phyloP scores from a whole-genome alignment of 768 basidiomycete genomes.

The Boletus bicolor region DNA sequence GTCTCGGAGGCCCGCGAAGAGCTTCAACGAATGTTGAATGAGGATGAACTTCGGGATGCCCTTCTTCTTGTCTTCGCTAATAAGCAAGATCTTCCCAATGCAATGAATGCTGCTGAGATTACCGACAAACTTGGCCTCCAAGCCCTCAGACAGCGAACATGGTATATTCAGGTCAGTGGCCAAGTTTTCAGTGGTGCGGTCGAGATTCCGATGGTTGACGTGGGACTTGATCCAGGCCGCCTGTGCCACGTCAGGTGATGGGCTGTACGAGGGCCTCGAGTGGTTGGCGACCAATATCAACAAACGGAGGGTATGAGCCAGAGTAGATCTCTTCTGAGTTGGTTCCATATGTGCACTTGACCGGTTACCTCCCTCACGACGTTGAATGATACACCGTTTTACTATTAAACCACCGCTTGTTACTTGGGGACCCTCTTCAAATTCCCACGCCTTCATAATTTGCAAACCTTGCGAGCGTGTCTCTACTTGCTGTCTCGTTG shows the following conservation, averaged over 20 bases:
- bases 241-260: slow-evolving; percentile 97
- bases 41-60: slow-evolving; percentile 98
- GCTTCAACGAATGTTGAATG: slow-evolving; percentile 98
- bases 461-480: slow-evolving; percentile 6
- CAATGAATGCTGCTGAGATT: slow-evolving; percentile 99
- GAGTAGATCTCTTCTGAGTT: slow-evolving; percentile 31
- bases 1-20: slow-evolving; percentile 98
- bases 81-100: slow-evolving; percentile 99
- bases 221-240: slow-evolving; percentile 62
- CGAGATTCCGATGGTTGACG: slow-evolving; percentile 10
- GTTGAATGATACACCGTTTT: slow-evolving; percentile 49
- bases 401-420: slow-evolving; percentile 36
- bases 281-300: slow-evolving; percentile 89
- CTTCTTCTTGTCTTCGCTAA: slow-evolving; percentile 99
- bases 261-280: slow-evolving; percentile 97
- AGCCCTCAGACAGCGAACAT: slow-evolving; percentile 92
- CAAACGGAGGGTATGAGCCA: slow-evolving; percentile 69
- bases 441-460: slow-evolving; percentile 16
- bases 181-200: not conserved
- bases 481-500: slow-evolving; percentile 2
- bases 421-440: slow-evolving; percentile 27
- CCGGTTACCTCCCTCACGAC: slow-evolving; percentile 60
- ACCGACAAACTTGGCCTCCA: slow-evolving; percentile 99
- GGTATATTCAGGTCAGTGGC: slow-evolving; percentile 87
- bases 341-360: slow-evolving; percentile 47